phyloP scores from a whole-genome alignment of 345 rosid species.

The Citrus glauca region DNA sequence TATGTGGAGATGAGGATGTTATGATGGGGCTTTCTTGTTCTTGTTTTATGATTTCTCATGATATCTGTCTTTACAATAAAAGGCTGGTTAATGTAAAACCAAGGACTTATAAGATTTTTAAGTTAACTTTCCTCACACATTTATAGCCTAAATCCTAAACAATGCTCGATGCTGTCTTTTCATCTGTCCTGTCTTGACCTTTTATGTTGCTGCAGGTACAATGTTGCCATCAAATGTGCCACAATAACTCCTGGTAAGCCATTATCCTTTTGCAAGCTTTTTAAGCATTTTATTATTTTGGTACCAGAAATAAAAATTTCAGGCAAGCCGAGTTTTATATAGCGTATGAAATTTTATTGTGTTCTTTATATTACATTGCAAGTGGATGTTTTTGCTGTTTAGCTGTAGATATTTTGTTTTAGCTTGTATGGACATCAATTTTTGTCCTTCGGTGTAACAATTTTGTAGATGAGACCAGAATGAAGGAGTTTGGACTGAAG shows the following conservation, averaged over 20 bases:
- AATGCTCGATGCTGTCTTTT: not conserved
- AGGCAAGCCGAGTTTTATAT: not conserved
- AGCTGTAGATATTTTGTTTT: not conserved
- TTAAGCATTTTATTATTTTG: not conserved
- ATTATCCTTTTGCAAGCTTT: not conserved
- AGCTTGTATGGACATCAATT: not conserved
- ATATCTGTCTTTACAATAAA: not conserved
- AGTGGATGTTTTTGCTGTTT: not conserved
- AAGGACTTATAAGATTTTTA: not conserved
- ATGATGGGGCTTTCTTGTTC: not conserved
- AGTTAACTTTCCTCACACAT: not conserved
- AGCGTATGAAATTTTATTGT: not conserved
- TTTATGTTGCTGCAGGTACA: slow-evolving; percentile 56
- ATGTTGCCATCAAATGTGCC: slow-evolving; percentile 96
- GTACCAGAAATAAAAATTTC: not conserved
- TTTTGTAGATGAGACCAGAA: slow-evolving; percentile 86
- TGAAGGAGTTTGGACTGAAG: slow-evolving; percentile 86
- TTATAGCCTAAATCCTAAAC: not conserved
- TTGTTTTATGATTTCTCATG: not conserved
- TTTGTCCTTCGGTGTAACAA: slow-evolving; percentile 2
- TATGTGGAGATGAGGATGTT: not conserved
- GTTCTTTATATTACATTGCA: not conserved
- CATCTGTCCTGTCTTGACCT: not conserved
- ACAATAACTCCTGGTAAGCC: slow-evolving; percentile 91
- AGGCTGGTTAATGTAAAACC: not conserved